Percentiles rank a stretch among this genome's conserved stretches.
Evolutionary conservation across 805 yeast species (phyloP).

Genomic region (Novakomyces olei): DNA sequence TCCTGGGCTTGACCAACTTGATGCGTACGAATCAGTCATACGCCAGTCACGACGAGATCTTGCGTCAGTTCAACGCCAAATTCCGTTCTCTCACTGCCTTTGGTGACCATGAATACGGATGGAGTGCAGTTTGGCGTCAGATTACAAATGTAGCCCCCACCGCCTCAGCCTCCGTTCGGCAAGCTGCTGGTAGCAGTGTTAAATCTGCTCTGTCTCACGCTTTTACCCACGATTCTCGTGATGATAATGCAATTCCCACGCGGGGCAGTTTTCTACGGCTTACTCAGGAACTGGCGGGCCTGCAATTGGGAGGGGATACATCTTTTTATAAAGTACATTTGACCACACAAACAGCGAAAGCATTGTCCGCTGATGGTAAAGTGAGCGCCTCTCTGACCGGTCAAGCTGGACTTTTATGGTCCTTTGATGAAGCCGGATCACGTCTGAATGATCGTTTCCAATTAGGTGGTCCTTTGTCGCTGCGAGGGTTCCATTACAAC

Average conservation of each 20-base stretch:
- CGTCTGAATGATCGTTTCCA: slow-evolving; percentile 64
- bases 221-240: slow-evolving; percentile 24
- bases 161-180: slow-evolving; percentile 35
- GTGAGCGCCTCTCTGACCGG: slow-evolving; percentile 29
- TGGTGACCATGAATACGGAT: slow-evolving; percentile 28
- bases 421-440: slow-evolving; percentile 19
- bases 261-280: slow-evolving; percentile 23
- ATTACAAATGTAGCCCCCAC: slow-evolving; percentile 23
- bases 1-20: neutral
- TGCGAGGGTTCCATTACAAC: slow-evolving; percentile 46
- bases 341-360: slow-evolving; percentile 18
- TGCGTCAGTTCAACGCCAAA: slow-evolving; percentile 35
- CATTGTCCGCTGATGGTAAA: slow-evolving; percentile 15
- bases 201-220: slow-evolving; percentile 33
- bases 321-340: slow-evolving; percentile 17
- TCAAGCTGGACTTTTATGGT: slow-evolving; percentile 34
- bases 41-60: slow-evolving; percentile 32
- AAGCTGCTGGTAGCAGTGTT: slow-evolving; percentile 36
- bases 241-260: slow-evolving; percentile 22
- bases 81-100: no score
- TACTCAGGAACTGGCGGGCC: slow-evolving; percentile 26
- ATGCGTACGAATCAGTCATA: slow-evolving; percentile 12
- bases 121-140: slow-evolving; percentile 37
- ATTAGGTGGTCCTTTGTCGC: slow-evolving; percentile 56
- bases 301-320: slow-evolving; percentile 11